Conservation (phyloP, 163 green algal species). For the Trebouxia gelatinosa region DNA sequence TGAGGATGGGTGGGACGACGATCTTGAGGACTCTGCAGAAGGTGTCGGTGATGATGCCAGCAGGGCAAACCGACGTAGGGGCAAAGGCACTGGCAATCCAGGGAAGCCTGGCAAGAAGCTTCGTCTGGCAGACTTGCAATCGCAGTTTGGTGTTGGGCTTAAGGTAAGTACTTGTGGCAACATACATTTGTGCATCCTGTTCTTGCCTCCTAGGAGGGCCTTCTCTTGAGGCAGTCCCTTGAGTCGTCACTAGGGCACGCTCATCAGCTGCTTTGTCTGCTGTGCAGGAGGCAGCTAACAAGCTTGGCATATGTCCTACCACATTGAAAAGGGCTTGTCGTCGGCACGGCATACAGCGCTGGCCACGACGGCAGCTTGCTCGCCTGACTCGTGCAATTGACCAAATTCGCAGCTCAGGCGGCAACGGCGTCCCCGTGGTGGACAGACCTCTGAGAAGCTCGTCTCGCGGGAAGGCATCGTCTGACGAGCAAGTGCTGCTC, state of each 20-base stretch:
- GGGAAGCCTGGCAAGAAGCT: slow-evolving; percentile 47
- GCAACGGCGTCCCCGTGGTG: not conserved
- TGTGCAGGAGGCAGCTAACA: slow-evolving; percentile 46
- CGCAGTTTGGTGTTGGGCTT: slow-evolving; percentile 48
- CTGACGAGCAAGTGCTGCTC: not conserved
- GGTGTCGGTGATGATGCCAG: slow-evolving; percentile 6
- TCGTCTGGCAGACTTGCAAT: slow-evolving; percentile 40
- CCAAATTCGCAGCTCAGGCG: slow-evolving; percentile 44
- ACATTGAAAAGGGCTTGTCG: slow-evolving; percentile 50
- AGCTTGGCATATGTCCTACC: slow-evolving; percentile 49
- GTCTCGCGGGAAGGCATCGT: not conserved
- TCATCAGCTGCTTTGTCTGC: no score
- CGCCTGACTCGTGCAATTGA: slow-evolving; percentile 67
- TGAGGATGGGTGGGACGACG: slow-evolving; percentile 32
- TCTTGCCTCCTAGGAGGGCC: no score
- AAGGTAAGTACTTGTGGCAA: slow-evolving; percentile 30
- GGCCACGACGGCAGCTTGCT: slow-evolving; percentile 79
- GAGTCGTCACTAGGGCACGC: no score
- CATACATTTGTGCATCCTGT: no score
- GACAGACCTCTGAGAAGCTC: slow-evolving; percentile 11
- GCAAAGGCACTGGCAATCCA: slow-evolving; percentile 48
- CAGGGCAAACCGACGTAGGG: slow-evolving; percentile 13
- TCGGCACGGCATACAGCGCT: slow-evolving; percentile 83
- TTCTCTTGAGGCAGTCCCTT: no score
- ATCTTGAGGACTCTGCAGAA: slow-evolving; percentile 24